A percentile compares a stretch with the other conserved stretches of the same genome.
Evolutionary conservation across 495 filamentous ascomycete species (phyloP).

Genomic region (Rhypophila decipiens): DNA sequence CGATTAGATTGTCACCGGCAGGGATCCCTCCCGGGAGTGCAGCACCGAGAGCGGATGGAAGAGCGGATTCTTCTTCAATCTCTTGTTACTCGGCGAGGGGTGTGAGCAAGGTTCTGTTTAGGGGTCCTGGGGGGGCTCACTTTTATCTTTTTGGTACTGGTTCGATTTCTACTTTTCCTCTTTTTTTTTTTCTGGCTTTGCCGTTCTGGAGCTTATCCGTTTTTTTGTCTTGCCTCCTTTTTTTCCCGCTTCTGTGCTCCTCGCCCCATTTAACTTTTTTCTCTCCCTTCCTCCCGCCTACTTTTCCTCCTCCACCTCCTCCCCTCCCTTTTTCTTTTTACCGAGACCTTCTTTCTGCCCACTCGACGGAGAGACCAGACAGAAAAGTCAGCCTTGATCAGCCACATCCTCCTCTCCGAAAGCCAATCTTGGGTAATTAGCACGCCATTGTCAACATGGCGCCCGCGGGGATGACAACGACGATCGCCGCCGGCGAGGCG

Average conservation of each 20-base stretch:
- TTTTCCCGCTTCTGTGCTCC: neutral
- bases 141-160: no score
- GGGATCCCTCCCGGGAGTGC: no score
- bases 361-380: neutral
- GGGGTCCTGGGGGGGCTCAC: no score
- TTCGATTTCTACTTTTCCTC: no score
- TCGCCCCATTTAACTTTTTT: neutral
- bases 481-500: constrained; percentile 9
- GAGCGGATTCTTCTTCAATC: no score
- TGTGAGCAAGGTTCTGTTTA: no score
- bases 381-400: neutral
- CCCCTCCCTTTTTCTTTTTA: neutral
- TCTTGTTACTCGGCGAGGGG: no score
- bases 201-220: neutral
- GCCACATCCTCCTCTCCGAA: neutral
- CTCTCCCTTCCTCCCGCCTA: neutral
- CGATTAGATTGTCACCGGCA: no score
- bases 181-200: no score
- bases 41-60: no score
- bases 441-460: neutral
- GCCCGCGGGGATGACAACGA: constrained; percentile 1
- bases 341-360: neutral
- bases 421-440: neutral
- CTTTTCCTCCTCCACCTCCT: neutral
- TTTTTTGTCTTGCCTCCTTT: neutral